Evolutionary conservation across 2,329 filamentous ascomycete species (phyloP), one percentile per base, ranked within the genome.

Genomic region (Teratosphaeria destructans): DNA sequence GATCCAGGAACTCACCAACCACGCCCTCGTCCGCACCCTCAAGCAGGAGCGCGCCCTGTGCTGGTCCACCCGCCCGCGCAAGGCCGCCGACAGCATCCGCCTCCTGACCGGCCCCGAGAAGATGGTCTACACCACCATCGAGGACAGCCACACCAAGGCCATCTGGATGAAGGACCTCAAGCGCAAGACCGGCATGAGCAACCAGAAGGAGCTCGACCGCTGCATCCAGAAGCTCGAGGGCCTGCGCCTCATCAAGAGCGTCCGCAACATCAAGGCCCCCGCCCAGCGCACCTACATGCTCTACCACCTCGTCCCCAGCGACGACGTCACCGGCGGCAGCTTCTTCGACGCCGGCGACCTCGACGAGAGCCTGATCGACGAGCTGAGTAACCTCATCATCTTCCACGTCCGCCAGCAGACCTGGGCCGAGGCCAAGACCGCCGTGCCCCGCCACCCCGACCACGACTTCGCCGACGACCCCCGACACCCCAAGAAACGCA

Each of bases 261-360:
- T 97, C 76, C 94, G 93, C 76, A 94, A 88, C 73, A 91, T 95
- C 75, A 91, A 95, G 76, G 87, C 89, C 70, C 90, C 90, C 32
- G 89, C 87, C 65, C 88, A 94, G 72, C 96, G 95, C 76, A 96
- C 95, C 82, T 99, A 94, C 80, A 95, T 99, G 81, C 86, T 96
- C 70, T 85, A 87, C 58, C 86, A 87, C 63, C 82, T 99, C 62
- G 84, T 85, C 11, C 93, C 94, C 0, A 90, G 87, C 58, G 92
- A 96, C 63, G 88, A 94, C 62, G 89, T 95, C 54, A 95, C 91
- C 0, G 94, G 94, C 55, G 94, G 94, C 1, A 88, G 90, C 8
- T 99, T 93, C 90, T 96, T 94, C 73, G 92, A 89, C 7, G 91
- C 96, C 63, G 89, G 90, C 57, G 88, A 92, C 64, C 82, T 97